Evolutionary conservation across 2,329 filamentous ascomycete genomes (phyloP), one percentile per base, ranked within the genome.

Genomic region (Microdochium bolleyi): DNA sequence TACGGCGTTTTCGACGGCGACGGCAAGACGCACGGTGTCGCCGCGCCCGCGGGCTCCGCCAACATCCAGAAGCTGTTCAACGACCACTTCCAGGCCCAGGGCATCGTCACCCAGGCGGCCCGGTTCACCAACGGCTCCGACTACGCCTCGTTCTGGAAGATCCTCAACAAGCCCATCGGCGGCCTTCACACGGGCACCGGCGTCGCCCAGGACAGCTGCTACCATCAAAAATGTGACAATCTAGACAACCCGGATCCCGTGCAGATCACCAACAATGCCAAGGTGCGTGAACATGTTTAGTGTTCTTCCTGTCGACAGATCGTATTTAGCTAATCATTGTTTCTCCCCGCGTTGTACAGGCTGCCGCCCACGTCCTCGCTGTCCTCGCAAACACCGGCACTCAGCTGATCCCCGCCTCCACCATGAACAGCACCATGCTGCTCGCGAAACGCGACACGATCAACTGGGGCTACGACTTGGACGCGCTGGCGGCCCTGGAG

Each of bases 111-210:
- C 21, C 65, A 61, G 0, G 55, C 63, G 0, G 66, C 62, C 1
- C 46, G 56, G 3, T 62, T 70, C 46, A 66, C 66, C 0, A 66
- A 65, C 8, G 63, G 82, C 49, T 81, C 75, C 8, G 83, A 86
- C 61, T 85, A 85, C 57, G 79, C 76, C 48, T 49, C 66, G 5
- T 71, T 70, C 56, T 67, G 68, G 63, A 56, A 60, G 38, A 56
- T 58, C 2, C 60, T 70, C 4, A 56, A 60, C 41, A 70, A 69
- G 52, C 67, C 69, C 1, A 62, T 69, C 30, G 67, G 67, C 1
- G 67, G 65, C n/a, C 54, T 70, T 11, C 61, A 68, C 55, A 70
- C 67, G 1, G 68, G 68, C 3, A 81, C 79, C 1, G 80, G 82
- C 54, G 73, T 69, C 27, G 67, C 78, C 62, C 58, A 70, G 46